phyloP scores from a whole-genome alignment of 192 early-diverging fungal species.

The Podila clonocystis region DNA sequence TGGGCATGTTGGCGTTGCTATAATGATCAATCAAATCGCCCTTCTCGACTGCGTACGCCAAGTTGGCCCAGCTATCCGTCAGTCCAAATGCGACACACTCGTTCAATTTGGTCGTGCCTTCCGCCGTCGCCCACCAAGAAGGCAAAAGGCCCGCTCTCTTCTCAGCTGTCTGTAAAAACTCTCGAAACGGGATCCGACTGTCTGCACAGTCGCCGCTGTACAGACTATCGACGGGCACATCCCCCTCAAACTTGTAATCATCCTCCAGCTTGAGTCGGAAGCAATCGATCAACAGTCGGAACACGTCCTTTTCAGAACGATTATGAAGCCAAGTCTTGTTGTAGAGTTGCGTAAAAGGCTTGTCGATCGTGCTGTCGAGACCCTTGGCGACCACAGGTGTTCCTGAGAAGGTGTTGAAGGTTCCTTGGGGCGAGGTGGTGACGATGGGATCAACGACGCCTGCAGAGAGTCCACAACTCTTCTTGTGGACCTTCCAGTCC shows the following conservation, averaged over 20 bases:
- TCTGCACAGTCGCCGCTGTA: conserved; percentile 19
- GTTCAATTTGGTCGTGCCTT: conserved; percentile 10
- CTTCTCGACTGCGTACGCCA: conserved; percentile 11
- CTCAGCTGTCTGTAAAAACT: conserved; percentile 11
- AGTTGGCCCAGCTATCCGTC: conserved; percentile 14
- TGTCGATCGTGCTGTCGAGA: conserved; percentile 7
- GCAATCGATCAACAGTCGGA: conserved; percentile 21
- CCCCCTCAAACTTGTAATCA: conserved; percentile 23
- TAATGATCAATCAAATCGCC: conserved; percentile 22
- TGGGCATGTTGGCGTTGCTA: conserved; percentile 21
- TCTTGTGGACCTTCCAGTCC: conserved; percentile 17
- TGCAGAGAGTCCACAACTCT: conserved; percentile 21
- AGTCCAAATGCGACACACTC: conserved; percentile 15
- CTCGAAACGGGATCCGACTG: conserved; percentile 1
- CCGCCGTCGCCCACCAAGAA: conserved; percentile 11
- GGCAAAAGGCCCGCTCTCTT: conserved; percentile 10
- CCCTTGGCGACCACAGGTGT: conserved; percentile 13
- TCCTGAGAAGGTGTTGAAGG: conserved; percentile 14
- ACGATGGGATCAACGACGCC: conserved; percentile 14
- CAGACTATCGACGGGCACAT: conserved; percentile 11
- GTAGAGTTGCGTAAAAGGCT: conserved; percentile 19
- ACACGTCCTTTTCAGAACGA: conserved; percentile 25
- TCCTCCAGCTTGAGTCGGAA: conserved; percentile 31
- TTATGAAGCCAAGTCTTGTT: conserved; percentile 17
- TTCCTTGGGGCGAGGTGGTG: conserved; percentile 6